Base-by-base conservation (phyloP, 202 grass and related monocot species). In the Musa balbisiana region DNA sequence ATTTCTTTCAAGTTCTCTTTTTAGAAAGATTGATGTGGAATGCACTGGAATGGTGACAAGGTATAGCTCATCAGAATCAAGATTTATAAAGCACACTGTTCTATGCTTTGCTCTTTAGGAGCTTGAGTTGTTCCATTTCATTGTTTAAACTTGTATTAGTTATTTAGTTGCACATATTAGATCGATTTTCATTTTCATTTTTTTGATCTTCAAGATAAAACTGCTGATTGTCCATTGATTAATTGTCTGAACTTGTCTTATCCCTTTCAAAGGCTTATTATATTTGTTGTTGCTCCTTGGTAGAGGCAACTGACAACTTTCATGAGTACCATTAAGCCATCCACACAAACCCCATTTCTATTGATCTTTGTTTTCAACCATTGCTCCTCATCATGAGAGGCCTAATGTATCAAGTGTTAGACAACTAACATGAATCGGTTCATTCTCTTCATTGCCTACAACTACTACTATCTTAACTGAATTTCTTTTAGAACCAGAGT, bases 1-100 rank as follows among this genome's bases (percentile, higher is more conserved):
- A 55, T 94, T 92, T 72, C 78, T 99, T 67, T 95, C 89, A 29
- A 85, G 74, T 87, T 80, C 90, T 72, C 89, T 99, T 77, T 99
- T 95, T 79, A 90, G 87, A 85, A 99, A 92, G 82, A 92, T 94
- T 26, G 95, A 99, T 25, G 76, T 76, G 73, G 72, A 67, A 68
- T 67, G 85, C 73, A 90, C 89, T 78, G 91, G 95, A 88, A 87
- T 67, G 51, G 87, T 95, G 74, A 85, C 91, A 81, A 92, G 95
- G 95, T 99, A 84, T 75, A 52, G n/a, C 13, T 24, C 51, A 11
- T 13, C 11, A 1, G 26, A 65, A 21, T 20, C 3, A 70, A 43
- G 65, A n/a, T 49, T 43, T 52, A 52, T 50, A 51, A 21, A 33
- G 20, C 50, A n/a, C 33, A 43, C 33, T 43, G 33, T 43, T 43